Evolutionary conservation across 441 rosid species (phyloP).

Genomic region (Breynia disticha): DNA sequence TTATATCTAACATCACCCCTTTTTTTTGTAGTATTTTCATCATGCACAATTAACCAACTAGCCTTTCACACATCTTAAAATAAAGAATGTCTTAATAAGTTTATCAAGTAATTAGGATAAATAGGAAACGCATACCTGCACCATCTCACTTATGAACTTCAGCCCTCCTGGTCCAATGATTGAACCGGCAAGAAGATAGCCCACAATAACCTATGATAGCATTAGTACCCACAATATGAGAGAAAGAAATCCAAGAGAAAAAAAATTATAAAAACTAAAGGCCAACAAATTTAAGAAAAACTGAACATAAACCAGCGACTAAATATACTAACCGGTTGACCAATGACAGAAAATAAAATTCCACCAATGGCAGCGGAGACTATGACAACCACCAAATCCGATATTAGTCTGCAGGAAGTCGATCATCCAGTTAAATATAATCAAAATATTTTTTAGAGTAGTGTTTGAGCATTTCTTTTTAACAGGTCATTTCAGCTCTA

Average conservation of each 20-base stretch:
- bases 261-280: conserved; percentile 10
- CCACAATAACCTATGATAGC: conserved; percentile 89
- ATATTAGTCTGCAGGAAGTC: conserved; percentile 62
- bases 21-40: too few species aligned
- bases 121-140: conserved; percentile 50
- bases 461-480: not conserved
- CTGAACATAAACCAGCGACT: conserved; percentile 9
- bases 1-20: too few species aligned
- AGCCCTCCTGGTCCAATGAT: conserved; percentile 95
- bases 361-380: conserved; percentile 99
- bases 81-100: conserved; percentile 2
- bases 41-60: not conserved
- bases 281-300: conserved; percentile 1
- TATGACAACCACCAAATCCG: conserved; percentile 89
- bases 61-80: not conserved
- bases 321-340: conserved; percentile 75
- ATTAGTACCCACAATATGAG: conserved; percentile 7
- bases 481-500: too few species aligned
- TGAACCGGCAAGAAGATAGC: conserved; percentile 96
- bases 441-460: too few species aligned
- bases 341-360: conserved; percentile 84
- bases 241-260: not conserved
- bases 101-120: not conserved
- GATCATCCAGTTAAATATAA: conserved; percentile 10
- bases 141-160: conserved; percentile 96